Base-by-base conservation (phyloP, 352 stramenopile species). In the Phytophthora litchii region DNA sequence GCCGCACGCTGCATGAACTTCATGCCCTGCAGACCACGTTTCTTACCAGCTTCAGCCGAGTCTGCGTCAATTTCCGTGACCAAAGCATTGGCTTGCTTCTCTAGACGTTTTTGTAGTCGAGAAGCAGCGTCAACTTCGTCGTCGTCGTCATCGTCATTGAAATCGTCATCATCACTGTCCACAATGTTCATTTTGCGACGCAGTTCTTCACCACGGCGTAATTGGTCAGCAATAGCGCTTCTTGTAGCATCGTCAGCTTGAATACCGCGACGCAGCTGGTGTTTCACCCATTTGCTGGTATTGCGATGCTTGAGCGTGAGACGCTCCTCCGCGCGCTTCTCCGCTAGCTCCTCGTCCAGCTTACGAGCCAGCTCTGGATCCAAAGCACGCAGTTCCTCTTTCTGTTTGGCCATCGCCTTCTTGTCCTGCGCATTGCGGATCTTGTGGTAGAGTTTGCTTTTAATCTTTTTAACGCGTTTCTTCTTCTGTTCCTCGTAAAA, bases 401-500 rank as follows among this genome's bases (percentile, higher is more conserved):
- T 81, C 46, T 98, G 92, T 37, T 91, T 92, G 23, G 97, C 88
- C 54, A 94, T 81, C 9, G 89, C 66, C 54, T 92, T 86, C 54
- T 88, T 87, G 70, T 91, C 74, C 61, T 98, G 88, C 48, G 91
- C 89, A 72, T 99, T 99, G 45, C 94, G 86, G 64, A 99, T 99
- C 68, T 98, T 97, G 64, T 97, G 91, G 83, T 98, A 99, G 27
- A 98, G 93, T 67, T 99, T 99, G 29, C 92, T 98, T 78, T 99
- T 99, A 70, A 99, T 99, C 78, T 99, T 99, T 79, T 99, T 99
- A 23, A 99, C 95, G 27, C 97, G 95, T 64, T 97, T 92, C 44
- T 91, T 73, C 70, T 99, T 99, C 74, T 98, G 92, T 76, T 99
- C 97, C 40, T 99, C 92, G 74, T 99, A 99, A 60, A 99, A 99